These are phyloP conservation scores for Paspalum notatum DNA, from an alignment of 176 grass and related monocot species.

Conservation along the genomic window DNA sequence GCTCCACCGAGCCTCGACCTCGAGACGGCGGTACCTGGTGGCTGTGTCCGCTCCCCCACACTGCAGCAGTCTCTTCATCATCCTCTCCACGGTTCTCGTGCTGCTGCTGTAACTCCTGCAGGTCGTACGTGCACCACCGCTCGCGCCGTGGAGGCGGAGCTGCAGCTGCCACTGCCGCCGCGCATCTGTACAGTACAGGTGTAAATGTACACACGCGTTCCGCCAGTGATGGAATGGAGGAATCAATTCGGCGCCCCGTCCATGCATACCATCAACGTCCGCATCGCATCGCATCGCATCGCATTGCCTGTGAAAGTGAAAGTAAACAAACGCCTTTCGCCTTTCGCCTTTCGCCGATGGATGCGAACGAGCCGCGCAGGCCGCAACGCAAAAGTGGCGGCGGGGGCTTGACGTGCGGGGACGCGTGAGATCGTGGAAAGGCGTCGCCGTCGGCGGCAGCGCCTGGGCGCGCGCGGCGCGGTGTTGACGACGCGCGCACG, in stretches of 20 bases:
- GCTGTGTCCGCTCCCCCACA: background rate
- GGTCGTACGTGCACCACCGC: background rate
- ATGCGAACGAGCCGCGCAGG: slow-evolving; percentile 28
- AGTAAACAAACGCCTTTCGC: background rate
- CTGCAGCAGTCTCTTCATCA: background rate
- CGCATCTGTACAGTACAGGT: slow-evolving; percentile 13
- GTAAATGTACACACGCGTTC: slow-evolving; percentile 49
- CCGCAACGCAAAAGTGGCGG: background rate
- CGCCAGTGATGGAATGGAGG: slow-evolving; percentile 11
- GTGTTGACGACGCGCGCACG: background rate
- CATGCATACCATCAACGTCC: background rate
- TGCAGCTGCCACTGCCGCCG: background rate
- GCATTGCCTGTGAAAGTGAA: background rate
- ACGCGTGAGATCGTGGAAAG: slow-evolving; percentile 29
- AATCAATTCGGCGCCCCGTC: slow-evolving; percentile 41
- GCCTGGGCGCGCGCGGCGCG: background rate
- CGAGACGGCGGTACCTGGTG: background rate
- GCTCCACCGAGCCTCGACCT: background rate
- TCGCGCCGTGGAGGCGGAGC: background rate
- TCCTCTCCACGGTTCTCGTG: slow-evolving; percentile 18
- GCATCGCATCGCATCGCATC: background rate
- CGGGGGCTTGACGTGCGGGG: background rate
- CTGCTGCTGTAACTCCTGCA: slow-evolving; percentile 29
- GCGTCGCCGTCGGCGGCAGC: background rate
- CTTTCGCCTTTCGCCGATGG: background rate